These are phyloP conservation scores for Magnaporthiopsis rhizophila DNA, from an alignment of 2,329 filamentous ascomycete genomes.

Conservation along the genomic window DNA sequence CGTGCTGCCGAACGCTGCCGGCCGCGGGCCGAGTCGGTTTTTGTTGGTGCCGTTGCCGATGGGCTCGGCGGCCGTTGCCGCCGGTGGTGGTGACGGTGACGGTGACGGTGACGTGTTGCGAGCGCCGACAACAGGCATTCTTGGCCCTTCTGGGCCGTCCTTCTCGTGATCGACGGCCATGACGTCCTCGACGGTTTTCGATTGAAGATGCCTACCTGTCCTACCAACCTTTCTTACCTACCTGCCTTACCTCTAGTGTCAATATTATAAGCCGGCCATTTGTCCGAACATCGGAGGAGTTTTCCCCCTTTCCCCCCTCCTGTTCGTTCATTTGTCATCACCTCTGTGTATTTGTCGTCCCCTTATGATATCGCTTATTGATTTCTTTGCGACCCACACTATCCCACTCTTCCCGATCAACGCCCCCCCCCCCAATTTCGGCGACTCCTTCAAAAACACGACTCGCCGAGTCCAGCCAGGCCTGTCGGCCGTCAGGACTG, in stretches of 20 bases:
- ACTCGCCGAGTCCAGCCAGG: neutral
- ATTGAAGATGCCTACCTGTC: neutral
- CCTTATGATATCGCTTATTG: neutral
- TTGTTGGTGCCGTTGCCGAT: neutral
- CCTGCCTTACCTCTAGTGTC: neutral
- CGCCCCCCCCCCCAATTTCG: neutral
- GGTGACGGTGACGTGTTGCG: neutral
- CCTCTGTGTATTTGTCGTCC: neutral
- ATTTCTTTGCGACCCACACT: neutral
- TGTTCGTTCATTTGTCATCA: no score
- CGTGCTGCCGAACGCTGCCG: conserved; percentile 53
- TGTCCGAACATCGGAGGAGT: neutral
- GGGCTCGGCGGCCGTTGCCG: neutral
- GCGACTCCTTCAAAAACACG: neutral
- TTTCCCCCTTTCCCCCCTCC: neutral
- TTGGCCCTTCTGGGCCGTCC: neutral
- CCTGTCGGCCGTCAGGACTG: neutral
- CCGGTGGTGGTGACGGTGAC: neutral
- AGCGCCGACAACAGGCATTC: no score
- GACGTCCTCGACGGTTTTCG: neutral
- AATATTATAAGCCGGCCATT: neutral
- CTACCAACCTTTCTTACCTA: no score
- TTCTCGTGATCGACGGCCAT: neutral
- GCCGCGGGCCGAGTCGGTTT: conserved; percentile 28
- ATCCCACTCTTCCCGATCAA: neutral